Evolutionary conservation across 805 yeast species (phyloP).

Genomic region (Metschnikowia santaceciliae): DNA sequence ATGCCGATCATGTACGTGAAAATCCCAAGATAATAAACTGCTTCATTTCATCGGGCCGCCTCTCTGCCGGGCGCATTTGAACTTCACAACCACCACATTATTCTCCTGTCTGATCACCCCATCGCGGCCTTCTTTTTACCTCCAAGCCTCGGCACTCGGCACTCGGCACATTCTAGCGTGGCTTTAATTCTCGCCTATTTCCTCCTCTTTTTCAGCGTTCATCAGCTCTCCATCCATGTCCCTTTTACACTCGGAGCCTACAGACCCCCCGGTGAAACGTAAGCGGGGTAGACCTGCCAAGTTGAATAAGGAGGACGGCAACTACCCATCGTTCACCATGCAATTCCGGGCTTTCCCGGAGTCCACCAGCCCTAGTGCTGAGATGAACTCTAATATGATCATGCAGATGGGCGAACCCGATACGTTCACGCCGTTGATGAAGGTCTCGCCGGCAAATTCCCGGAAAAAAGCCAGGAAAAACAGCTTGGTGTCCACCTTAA

Average conservation of each 20-base stretch:
- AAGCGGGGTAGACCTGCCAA: constrained; percentile 48
- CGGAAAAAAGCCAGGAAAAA: constrained; percentile 9
- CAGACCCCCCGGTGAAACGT: constrained; percentile 25
- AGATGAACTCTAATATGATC: constrained; percentile 34
- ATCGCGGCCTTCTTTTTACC: neutral
- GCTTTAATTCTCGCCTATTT: neutral
- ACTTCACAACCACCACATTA: neutral
- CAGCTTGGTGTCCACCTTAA: neutral
- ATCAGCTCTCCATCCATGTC: neutral
- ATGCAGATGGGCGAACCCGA: constrained; percentile 42
- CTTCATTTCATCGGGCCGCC: neutral
- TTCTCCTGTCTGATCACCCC: neutral
- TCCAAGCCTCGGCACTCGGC: neutral
- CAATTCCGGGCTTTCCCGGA: constrained; percentile 37
- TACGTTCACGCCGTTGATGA: constrained; percentile 41
- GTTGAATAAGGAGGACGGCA: constrained; percentile 32
- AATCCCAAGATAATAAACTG: neutral
- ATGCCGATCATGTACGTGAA: constrained; percentile 3
- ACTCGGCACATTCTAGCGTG: neutral
- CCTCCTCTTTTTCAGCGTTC: neutral
- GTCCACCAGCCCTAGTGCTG: constrained; percentile 36
- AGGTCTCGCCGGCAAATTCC: constrained; percentile 30
- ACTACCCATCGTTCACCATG: constrained; percentile 35
- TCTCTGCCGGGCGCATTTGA: neutral
- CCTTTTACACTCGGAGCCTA: neutral